Evolutionary conservation across 192 early-diverging fungal species (phyloP).

Genomic region (Jimgerdemannia flammicorona): DNA sequence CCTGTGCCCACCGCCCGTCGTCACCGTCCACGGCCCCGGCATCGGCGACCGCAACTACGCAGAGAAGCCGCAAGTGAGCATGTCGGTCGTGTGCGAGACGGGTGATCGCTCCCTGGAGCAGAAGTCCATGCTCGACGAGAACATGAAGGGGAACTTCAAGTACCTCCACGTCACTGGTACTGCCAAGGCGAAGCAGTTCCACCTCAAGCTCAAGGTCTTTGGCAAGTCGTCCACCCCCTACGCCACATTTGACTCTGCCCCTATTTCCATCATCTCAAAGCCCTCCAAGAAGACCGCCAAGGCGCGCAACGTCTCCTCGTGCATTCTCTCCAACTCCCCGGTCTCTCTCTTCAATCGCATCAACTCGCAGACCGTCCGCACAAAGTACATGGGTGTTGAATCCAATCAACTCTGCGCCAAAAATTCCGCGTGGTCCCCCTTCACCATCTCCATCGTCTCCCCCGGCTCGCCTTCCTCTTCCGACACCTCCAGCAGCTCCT

Average conservation of each 20-base stretch:
- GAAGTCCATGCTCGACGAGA: constrained; percentile 46
- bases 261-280: constrained; percentile 87
- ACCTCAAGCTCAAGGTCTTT: constrained; percentile 61
- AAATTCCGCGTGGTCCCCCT: constrained; percentile 59
- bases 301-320: constrained; percentile 70
- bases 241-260: constrained; percentile 63
- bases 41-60: constrained; percentile 20
- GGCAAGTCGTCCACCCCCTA: constrained; percentile 38
- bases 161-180: constrained; percentile 76
- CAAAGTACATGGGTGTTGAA: constrained; percentile 75
- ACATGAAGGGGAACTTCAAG: constrained; percentile 62
- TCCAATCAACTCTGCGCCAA: constrained; percentile 54
- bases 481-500: neutral
- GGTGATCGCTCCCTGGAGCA: constrained; percentile 42
- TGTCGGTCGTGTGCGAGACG: constrained; percentile 26
- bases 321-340: constrained; percentile 69
- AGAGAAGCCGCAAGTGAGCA: constrained; percentile 17
- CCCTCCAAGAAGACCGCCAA: constrained; percentile 90
- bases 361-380: constrained; percentile 87
- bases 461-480: constrained; percentile 1
- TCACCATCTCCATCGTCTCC: constrained; percentile 45
- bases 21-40: constrained; percentile 49
- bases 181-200: constrained; percentile 77
- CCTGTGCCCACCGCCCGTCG: constrained; percentile 72
- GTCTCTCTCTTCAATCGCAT: constrained; percentile 89